Percentiles rank a stretch among this genome's conserved stretches.
phyloP scores from a whole-genome alignment of 73 alveolate genomes.

The Breviolum minutum region DNA sequence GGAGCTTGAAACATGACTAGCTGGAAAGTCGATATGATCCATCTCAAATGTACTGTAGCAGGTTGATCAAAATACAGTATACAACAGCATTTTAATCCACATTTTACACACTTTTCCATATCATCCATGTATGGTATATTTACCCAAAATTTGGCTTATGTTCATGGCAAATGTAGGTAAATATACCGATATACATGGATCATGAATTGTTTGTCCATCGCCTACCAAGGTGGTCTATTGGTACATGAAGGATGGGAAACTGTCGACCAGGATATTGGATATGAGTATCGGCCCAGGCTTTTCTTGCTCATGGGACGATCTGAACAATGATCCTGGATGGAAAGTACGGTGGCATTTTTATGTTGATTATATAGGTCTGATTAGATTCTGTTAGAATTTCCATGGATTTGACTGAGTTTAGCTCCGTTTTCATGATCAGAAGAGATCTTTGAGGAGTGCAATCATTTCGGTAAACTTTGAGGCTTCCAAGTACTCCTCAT shows the following conservation, averaged over 20 bases:
- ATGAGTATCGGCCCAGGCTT: conserved; percentile 83
- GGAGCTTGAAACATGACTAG: no score
- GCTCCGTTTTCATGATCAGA: no score
- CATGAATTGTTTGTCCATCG: background rate
- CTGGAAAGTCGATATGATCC: no score
- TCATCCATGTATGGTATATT: background rate
- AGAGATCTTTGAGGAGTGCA: no score
- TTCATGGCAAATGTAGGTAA: no score
- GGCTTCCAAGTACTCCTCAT: no score
- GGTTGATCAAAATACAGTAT: no score
- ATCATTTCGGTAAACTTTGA: no score
- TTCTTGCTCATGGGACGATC: conserved; percentile 69
- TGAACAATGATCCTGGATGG: conserved; percentile 6
- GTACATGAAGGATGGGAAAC: conserved; percentile 34
- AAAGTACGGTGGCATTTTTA: background rate
- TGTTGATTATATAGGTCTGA: background rate
- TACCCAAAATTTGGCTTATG: no score
- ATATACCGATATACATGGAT: no score
- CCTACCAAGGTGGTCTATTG: conserved; percentile 29
- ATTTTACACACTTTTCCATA: background rate
- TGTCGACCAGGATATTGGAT: conserved; percentile 43
- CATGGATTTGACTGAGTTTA: background rate
- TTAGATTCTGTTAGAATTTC: background rate
- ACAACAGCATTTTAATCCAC: no score
- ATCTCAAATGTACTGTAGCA: no score